Evolutionary conservation across 2,329 filamentous ascomycete species (phyloP), one percentile per base, ranked within the genome.

Genomic region (Aspergillus pseudonomiae): DNA sequence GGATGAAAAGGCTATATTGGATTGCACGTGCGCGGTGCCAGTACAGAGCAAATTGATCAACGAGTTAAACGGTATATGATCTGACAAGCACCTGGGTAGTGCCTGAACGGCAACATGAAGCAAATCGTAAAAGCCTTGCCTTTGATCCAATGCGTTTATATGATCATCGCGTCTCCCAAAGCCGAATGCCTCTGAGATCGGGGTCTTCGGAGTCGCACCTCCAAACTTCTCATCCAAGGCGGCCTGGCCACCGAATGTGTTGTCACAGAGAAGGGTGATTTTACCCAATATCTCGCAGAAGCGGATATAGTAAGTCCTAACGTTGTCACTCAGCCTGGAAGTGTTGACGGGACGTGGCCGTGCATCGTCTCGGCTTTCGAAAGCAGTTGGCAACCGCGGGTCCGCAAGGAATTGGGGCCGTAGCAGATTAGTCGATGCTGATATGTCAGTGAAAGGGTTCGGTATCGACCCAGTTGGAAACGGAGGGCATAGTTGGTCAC

Each of bases 271-370:
- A 52, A 98, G 91, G 2, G 94, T 97, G 61, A 99, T 96, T 75
- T 97, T 96, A 30, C 94, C 95, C 9, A 99, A 82, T 28, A 99
- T 94, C 75, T 97, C 93, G 74, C 94, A 98, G 71, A 99, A 99
- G 59, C 91, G 90, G 60, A 89, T 84, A 77, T 98, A 97, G 74
- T 93, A 95, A 50, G 95, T 92, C 71, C 89, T 90, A 0, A 92
- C 89, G 26, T 88, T 88, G 43, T 96, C 93, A 57, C 87, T 89
- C 59, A 98, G 84, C 24, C 82, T 83, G 9, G 82, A 78, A 6
- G 83, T 85, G 70, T 87, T 86, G 28, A 89, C 85, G 24, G 87
- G 87, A 59, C 80, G 80, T 26, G 74, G 74, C 9, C 69, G 68
- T 12, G 70, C 59, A 26, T 72, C 69, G 28, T 73, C 70, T 14